phyloP scores from a whole-genome alignment of 2,329 filamentous ascomycete species.

The Ilyonectria sp. region DNA sequence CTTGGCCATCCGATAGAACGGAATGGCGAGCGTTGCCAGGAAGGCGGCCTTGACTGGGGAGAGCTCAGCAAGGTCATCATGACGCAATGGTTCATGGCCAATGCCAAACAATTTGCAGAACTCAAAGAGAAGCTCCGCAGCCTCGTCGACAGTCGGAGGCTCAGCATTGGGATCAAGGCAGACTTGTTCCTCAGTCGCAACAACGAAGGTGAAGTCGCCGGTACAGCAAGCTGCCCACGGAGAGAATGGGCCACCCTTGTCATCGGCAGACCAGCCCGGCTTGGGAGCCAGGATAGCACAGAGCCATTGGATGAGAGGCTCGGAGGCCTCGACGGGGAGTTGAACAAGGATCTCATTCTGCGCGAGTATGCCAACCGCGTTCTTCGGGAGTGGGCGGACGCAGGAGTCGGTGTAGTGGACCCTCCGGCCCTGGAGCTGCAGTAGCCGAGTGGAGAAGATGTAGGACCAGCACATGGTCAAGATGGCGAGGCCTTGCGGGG shows the following conservation, averaged over 20 bases:
- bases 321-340: slow-evolving; percentile 39
- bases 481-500: slow-evolving; percentile 46
- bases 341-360: slow-evolving; percentile 39
- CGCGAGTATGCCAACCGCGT: slow-evolving; percentile 34
- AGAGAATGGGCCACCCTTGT: slow-evolving; percentile 34
- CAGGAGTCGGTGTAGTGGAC: slow-evolving; percentile 44
- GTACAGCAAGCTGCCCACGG: slow-evolving; percentile 42
- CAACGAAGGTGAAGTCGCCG: slow-evolving; percentile 37
- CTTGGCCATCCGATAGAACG: slow-evolving; percentile 48
- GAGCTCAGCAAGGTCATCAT: slow-evolving; percentile 26
- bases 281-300: slow-evolving; percentile 44
- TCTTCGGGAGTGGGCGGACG: slow-evolving; percentile 41
- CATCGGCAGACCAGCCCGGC: slow-evolving; percentile 41
- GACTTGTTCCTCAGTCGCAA: slow-evolving; percentile 41
- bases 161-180: slow-evolving; percentile 30
- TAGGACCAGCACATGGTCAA: slow-evolving; percentile 49
- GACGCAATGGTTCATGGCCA: slow-evolving; percentile 34
- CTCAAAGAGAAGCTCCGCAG: slow-evolving; percentile 45
- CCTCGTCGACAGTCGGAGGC: slow-evolving; percentile 39
- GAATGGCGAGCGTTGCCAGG: slow-evolving; percentile 45
- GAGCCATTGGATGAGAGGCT: slow-evolving; percentile 47
- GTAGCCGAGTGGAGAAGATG: slow-evolving; percentile 47
- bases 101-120: slow-evolving; percentile 47
- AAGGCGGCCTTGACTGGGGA: slow-evolving; percentile 47
- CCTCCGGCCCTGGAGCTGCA: slow-evolving; percentile 46